Evolutionary conservation across 495 filamentous ascomycete species (phyloP).

Genomic region (Apiosordaria backusii): DNA sequence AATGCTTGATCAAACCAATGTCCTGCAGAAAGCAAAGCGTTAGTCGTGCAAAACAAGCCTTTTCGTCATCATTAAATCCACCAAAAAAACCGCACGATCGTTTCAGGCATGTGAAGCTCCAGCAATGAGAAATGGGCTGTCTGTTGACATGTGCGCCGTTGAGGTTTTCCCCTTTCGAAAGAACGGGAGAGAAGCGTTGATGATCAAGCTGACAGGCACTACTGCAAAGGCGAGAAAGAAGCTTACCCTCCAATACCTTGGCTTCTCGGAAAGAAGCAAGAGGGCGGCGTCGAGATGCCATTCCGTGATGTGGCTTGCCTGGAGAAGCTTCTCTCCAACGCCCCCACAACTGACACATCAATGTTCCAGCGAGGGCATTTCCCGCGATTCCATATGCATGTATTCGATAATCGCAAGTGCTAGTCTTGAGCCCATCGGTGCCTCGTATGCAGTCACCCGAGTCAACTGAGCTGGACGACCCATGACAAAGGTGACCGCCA

Average conservation of each 20-base stretch:
- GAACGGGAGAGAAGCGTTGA: not conserved
- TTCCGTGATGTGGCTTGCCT: not conserved
- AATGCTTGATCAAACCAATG: not conserved
- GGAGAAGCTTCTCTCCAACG: not conserved
- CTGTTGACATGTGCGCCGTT: not conserved
- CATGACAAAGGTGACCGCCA: not conserved
- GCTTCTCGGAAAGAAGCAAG: not conserved
- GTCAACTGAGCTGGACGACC: not conserved
- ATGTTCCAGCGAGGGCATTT: not conserved
- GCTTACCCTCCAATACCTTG: not conserved
- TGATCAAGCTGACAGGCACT: not conserved
- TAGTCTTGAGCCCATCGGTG: not conserved
- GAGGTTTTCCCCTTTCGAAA: not conserved
- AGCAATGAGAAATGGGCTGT: not conserved
- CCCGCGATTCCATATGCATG: not conserved
- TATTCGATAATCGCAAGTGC: not conserved
- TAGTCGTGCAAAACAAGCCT: not conserved
- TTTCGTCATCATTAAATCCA: not conserved
- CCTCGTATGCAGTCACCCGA: not conserved
- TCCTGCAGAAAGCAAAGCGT: not conserved
- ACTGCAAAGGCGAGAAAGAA: not conserved
- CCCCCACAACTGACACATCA: not conserved
- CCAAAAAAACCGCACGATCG: not conserved
- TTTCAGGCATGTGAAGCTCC: not conserved
- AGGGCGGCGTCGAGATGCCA: not conserved